Conservation (phyloP, 2,329 filamentous ascomycete genomes). For the Neoarthrinium moseri region DNA sequence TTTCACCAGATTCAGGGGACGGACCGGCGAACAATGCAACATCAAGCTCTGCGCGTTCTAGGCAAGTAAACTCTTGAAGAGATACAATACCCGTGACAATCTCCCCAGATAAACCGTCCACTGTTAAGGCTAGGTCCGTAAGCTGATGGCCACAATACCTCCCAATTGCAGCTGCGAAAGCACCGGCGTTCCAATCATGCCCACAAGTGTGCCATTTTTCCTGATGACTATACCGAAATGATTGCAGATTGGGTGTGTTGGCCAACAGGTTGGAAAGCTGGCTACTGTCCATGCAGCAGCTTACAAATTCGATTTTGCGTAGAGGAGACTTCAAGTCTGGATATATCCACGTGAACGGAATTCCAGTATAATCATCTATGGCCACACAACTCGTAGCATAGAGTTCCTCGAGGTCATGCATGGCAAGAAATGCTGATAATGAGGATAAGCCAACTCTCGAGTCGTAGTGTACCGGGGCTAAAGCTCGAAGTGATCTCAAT, state of each 20-base stretch:
- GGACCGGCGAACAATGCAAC: constrained; percentile 10
- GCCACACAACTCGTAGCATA: background rate
- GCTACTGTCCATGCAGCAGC: constrained; percentile 10
- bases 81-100: constrained; percentile 9
- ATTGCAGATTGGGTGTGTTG: constrained; percentile 11
- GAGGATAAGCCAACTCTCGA: constrained; percentile 1
- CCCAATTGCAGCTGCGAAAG: constrained; percentile 14
- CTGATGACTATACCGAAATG: constrained; percentile 12
- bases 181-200: constrained; percentile 13
- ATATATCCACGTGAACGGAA: constrained; percentile 12
- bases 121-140: constrained; percentile 13
- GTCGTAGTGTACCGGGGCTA: constrained; percentile 1
- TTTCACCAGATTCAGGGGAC: constrained; percentile 11
- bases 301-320: constrained; percentile 9
- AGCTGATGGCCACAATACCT: constrained; percentile 13
- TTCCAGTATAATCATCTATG: background rate
- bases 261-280: constrained; percentile 12
- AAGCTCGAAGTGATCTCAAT: background rate
- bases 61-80: constrained; percentile 11
- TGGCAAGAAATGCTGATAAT: constrained; percentile 9
- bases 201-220: constrained; percentile 5
- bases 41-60: constrained; percentile 9
- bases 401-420: background rate
- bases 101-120: constrained; percentile 4
- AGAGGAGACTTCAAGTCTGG: constrained; percentile 9